Conservation (phyloP, 768 basidiomycete genomes). For the Termitomyces sp. region DNA sequence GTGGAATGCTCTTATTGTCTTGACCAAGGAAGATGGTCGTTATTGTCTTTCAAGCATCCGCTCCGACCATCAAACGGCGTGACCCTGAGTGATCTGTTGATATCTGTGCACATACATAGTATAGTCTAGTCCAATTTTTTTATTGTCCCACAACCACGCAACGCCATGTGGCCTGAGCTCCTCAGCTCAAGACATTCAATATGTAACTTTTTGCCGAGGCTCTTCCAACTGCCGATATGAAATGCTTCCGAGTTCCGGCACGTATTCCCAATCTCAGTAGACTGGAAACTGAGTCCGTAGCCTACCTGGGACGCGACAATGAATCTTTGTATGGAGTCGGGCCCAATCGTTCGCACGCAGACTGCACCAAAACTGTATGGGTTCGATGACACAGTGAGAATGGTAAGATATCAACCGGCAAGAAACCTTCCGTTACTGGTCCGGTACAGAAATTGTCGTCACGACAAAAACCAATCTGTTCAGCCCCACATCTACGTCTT, state of each 20-base stretch:
- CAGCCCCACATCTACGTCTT: neutral
- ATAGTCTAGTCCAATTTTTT: neutral
- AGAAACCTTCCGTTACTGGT: neutral
- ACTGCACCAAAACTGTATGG: neutral
- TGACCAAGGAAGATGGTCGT: constrained; percentile 2
- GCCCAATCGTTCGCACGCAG: neutral
- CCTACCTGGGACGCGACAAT: neutral
- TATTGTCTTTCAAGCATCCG: constrained; percentile 14
- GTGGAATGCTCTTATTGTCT: constrained; percentile 26
- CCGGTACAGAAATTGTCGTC: neutral
- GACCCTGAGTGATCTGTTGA: neutral
- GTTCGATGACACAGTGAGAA: neutral
- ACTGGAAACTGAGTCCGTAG: neutral
- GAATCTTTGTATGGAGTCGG: neutral
- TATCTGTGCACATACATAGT: neutral
- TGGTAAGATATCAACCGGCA: neutral
- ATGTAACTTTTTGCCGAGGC: too few relatives aligned
- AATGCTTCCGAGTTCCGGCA: neutral
- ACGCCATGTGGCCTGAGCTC: neutral
- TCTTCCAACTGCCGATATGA: neutral
- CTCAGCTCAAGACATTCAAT: neutral
- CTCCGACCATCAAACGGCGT: neutral
- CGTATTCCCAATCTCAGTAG: neutral
- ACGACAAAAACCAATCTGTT: too few relatives aligned
- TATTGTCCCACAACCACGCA: neutral